phyloP scores from a whole-genome alignment of 73 alveolate genomes.

The Diophrys sp. region DNA sequence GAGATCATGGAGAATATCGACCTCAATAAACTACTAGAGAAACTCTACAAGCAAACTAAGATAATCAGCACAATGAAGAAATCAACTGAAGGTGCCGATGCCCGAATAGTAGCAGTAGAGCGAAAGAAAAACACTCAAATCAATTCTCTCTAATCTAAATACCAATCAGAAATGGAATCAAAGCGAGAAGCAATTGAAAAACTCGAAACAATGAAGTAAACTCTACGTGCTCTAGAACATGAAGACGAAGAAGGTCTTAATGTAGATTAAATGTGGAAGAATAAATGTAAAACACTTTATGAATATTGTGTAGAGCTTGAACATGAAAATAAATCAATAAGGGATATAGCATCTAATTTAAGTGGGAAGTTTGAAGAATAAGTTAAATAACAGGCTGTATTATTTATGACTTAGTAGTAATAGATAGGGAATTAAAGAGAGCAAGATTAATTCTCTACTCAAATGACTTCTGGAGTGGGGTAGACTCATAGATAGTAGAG shows the following conservation, averaged over 20 bases:
- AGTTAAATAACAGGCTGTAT: not conserved
- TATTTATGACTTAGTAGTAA: too few species aligned
- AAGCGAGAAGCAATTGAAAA: slow-evolving; percentile 26
- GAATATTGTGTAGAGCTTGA: slow-evolving; percentile 47
- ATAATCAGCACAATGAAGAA: not conserved
- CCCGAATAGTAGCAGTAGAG: not conserved
- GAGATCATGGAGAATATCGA: slow-evolving; percentile 64
- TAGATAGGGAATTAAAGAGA: not conserved
- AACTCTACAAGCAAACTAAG: not conserved
- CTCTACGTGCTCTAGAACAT: slow-evolving; percentile 43
- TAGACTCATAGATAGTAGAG: too few species aligned
- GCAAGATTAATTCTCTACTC: not conserved
- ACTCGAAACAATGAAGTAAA: slow-evolving; percentile 28
- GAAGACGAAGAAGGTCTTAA: slow-evolving; percentile 19
- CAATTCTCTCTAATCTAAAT: slow-evolving; percentile 8
- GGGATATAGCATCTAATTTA: not conserved
- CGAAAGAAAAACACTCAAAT: not conserved
- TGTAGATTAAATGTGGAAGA: slow-evolving; percentile 35
- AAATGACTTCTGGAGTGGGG: too few species aligned
- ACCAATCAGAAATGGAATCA: slow-evolving; percentile 18
- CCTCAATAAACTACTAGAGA: slow-evolving; percentile 46
- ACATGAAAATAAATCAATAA: slow-evolving; percentile 27
- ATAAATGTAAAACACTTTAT: slow-evolving; percentile 38
- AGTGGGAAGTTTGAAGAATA: not conserved
- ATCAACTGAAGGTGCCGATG: not conserved